These are phyloP conservation scores for Penicillium sp. DNA, from an alignment of 2,329 filamentous ascomycete genomes.

Conservation along the genomic window DNA sequence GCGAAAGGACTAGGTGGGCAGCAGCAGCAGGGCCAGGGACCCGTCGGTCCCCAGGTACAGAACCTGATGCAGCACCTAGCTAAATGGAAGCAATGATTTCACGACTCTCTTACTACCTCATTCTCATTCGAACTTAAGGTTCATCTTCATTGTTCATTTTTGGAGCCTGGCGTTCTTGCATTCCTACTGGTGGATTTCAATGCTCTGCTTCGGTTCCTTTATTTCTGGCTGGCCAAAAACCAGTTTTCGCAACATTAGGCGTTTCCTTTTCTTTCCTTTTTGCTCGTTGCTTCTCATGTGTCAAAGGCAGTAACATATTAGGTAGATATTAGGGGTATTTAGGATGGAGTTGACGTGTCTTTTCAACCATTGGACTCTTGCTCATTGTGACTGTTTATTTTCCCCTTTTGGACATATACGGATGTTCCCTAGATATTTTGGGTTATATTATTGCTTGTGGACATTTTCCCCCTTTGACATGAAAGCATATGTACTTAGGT, in stretches of 20 bases:
- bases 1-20: slow-evolving; percentile 39
- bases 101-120: slow-evolving; percentile 17
- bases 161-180: slow-evolving; percentile 21
- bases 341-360: slow-evolving; percentile 14
- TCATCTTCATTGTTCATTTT: slow-evolving; percentile 20
- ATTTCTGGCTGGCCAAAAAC: slow-evolving; percentile 15
- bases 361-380: slow-evolving; percentile 4
- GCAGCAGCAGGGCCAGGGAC: slow-evolving; percentile 35
- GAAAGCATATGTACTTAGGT: background rate
- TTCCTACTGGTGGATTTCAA: slow-evolving; percentile 5
- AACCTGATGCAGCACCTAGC: slow-evolving; percentile 49
- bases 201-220: slow-evolving; percentile 9
- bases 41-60: slow-evolving; percentile 43
- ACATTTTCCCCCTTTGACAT: background rate
- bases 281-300: slow-evolving; percentile 2
- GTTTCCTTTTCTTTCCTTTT: slow-evolving; percentile 8
- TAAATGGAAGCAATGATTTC: slow-evolving; percentile 47
- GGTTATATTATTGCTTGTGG: background rate
- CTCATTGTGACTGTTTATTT: slow-evolving; percentile 6
- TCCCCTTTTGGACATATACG: slow-evolving; percentile 16
- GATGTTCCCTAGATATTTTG: background rate
- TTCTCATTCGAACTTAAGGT: slow-evolving; percentile 10
- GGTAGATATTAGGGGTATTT: slow-evolving; percentile 20
- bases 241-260: slow-evolving; percentile 20
- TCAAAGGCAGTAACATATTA: slow-evolving; percentile 16